phyloP scores from a whole-genome alignment of 129 eudicot genomes.

The Deinandra increscens region DNA sequence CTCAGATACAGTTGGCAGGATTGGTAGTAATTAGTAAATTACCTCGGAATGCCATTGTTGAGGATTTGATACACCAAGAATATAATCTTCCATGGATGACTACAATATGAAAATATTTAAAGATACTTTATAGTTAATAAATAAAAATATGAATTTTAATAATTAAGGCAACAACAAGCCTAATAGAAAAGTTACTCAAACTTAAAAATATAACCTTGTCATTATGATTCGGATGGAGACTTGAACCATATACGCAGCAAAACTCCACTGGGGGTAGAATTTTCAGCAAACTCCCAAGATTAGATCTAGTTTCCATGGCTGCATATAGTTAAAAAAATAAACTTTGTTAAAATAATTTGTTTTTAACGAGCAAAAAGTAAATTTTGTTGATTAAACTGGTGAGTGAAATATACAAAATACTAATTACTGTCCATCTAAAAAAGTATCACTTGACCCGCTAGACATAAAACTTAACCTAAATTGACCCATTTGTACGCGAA shows the following conservation, averaged over 20 bases:
- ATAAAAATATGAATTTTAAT: neutral
- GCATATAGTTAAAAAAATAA: constrained; percentile 17
- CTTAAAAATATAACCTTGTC: constrained; percentile 56
- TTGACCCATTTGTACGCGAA: neutral
- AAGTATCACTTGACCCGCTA: neutral
- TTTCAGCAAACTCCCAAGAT: constrained; percentile 53
- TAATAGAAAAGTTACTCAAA: constrained; percentile 2
- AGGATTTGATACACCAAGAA: constrained; percentile 89
- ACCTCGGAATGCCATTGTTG: constrained; percentile 85
- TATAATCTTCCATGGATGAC: constrained; percentile 89
- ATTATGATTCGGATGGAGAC: constrained; percentile 73
- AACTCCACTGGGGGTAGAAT: constrained; percentile 84
- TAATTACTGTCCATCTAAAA: neutral
- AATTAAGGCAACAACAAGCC: constrained; percentile 33
- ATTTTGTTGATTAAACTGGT: neutral
- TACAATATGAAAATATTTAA: constrained; percentile 20
- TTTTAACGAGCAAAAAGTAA: too few species aligned
- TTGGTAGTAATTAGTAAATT: neutral
- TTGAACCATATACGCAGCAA: constrained; percentile 78
- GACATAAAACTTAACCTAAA: neutral
- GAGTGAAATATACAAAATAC: neutral
- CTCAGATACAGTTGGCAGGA: neutral
- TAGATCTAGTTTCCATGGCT: constrained; percentile 34
- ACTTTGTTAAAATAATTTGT: too few species aligned
- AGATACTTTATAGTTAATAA: neutral